Evolutionary conservation across 176 grass and related monocot genomes (phyloP).

Genomic region (Cocos nucifera): DNA sequence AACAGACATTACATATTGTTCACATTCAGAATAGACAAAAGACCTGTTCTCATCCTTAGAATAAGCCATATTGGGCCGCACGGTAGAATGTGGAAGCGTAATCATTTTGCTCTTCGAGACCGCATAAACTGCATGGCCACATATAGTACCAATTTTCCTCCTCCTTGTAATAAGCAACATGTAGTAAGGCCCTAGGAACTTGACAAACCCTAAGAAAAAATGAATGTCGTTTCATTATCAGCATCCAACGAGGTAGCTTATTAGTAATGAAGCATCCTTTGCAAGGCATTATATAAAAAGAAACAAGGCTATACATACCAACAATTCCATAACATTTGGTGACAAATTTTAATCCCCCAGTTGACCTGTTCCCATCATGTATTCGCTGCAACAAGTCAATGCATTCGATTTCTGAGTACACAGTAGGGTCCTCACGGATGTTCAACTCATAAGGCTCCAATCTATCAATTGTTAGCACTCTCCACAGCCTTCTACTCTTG

Average conservation of each 20-base stretch:
- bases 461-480: constrained; percentile 77
- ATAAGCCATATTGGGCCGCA: constrained; percentile 74
- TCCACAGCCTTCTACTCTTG: constrained; percentile 63
- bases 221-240: no score
- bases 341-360: constrained; percentile 77
- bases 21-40: constrained; percentile 65
- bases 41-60: constrained; percentile 99
- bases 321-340: constrained; percentile 93
- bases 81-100: constrained; percentile 62
- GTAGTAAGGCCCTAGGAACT: constrained; percentile 93
- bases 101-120: constrained; percentile 79
- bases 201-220: constrained; percentile 63
- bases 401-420: constrained; percentile 58
- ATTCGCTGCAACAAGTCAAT: constrained; percentile 60
- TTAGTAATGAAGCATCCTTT: no score
- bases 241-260: no score
- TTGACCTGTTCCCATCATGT: constrained; percentile 75
- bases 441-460: constrained; percentile 48
- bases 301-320: constrained; percentile 28
- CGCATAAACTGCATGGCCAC: constrained; percentile 70
- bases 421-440: constrained; percentile 70
- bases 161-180: constrained; percentile 94
- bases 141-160: constrained; percentile 84
- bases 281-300: no score
- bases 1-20: constrained; percentile 54